phyloP scores from a whole-genome alignment of 306 rosid genomes.

The Malus orientalis region DNA sequence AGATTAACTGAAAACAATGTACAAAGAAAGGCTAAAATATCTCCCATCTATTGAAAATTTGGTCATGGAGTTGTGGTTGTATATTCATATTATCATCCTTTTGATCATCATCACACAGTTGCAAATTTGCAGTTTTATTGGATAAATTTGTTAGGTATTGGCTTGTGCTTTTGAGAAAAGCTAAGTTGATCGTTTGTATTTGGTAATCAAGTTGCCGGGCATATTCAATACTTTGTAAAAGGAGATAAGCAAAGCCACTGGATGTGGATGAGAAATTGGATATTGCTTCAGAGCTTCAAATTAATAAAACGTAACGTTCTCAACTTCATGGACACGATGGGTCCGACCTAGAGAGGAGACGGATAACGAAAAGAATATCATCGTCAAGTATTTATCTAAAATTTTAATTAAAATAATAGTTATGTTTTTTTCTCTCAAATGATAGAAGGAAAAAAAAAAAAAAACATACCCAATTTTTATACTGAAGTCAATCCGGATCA shows the following conservation, averaged over 20 bases:
- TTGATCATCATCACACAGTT: background rate
- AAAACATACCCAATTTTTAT: too few species aligned
- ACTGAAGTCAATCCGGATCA: background rate
- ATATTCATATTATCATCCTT: background rate
- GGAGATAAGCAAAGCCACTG: background rate
- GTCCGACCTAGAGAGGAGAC: background rate
- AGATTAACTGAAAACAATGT: too few species aligned
- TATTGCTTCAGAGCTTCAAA: background rate
- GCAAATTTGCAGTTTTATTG: background rate
- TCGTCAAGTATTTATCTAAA: background rate
- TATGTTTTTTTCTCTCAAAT: too few species aligned
- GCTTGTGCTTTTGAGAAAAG: background rate
- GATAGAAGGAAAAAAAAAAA: background rate
- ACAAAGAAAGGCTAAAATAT: too few species aligned
- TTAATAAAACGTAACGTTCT: conserved; percentile 1
- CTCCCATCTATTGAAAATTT: background rate
- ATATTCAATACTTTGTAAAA: background rate
- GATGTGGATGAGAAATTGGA: background rate
- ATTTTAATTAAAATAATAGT: too few species aligned
- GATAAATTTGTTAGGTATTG: background rate
- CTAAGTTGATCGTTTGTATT: background rate
- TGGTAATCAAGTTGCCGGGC: background rate
- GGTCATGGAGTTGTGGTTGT: background rate
- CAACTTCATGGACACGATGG: background rate
- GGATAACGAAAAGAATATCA: background rate